Evolutionary conservation across 768 basidiomycete genomes (phyloP).

Genomic region (Mycena latifolia): DNA sequence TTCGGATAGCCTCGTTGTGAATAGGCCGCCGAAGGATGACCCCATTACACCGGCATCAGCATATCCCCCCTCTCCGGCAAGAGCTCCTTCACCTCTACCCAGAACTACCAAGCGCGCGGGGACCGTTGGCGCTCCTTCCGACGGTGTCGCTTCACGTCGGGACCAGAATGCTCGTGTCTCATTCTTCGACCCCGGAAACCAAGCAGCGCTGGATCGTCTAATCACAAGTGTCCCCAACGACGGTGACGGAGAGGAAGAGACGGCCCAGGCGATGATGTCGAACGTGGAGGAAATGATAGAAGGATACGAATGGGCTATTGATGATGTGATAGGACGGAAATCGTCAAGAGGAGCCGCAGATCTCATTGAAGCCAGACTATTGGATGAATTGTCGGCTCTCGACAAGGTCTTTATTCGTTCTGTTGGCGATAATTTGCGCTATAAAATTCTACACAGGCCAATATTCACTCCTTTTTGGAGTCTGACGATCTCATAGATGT

Average conservation of each 20-base stretch:
- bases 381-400: slow-evolving; percentile 92
- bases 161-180: slow-evolving; percentile 82
- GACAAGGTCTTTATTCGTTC: slow-evolving; percentile 76
- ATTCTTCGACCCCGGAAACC: slow-evolving; percentile 86
- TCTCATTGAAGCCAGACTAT: slow-evolving; percentile 88
- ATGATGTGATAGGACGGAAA: slow-evolving; percentile 76
- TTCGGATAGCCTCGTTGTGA: slow-evolving; percentile 39
- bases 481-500: slow-evolving; percentile 91
- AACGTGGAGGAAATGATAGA: slow-evolving; percentile 99
- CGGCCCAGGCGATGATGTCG: slow-evolving; percentile 83
- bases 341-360: slow-evolving; percentile 83
- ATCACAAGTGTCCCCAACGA: slow-evolving; percentile 66
- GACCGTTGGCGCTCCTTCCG: slow-evolving; percentile 39
- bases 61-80: slow-evolving; percentile 41
- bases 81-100: slow-evolving; percentile 39
- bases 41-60: slow-evolving; percentile 39
- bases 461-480: slow-evolving; percentile 97
- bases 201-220: slow-evolving; percentile 78
- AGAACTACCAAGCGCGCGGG: slow-evolving; percentile 30
- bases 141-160: slow-evolving; percentile 57
- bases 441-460: slow-evolving; percentile 71
- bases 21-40: slow-evolving; percentile 34
- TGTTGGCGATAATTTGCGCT: slow-evolving; percentile 14
- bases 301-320: slow-evolving; percentile 96
- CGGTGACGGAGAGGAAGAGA: slow-evolving; percentile 76